phyloP scores from a whole-genome alignment of 2,329 filamentous ascomycete genomes.

The Claviceps arundinis region DNA sequence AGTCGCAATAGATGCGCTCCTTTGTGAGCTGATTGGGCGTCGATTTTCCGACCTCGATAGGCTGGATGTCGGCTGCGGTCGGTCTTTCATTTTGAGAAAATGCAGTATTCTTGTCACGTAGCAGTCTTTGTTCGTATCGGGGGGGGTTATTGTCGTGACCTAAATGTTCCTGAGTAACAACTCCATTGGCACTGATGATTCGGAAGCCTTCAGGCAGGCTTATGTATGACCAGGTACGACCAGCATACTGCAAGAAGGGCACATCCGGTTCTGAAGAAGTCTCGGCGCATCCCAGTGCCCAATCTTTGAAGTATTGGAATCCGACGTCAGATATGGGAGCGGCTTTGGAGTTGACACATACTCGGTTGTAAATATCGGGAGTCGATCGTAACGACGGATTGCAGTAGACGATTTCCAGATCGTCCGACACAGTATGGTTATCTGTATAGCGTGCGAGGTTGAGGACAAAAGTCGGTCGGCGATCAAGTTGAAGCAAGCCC shows the following conservation, averaged over 20 bases:
- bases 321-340: neutral
- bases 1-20: slow-evolving; percentile 3
- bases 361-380: slow-evolving; percentile 1
- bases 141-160: neutral
- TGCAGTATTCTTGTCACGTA: neutral
- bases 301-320: slow-evolving; percentile 3
- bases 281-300: neutral
- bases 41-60: slow-evolving; percentile 8
- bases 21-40: slow-evolving; percentile 15
- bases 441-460: slow-evolving; percentile 7
- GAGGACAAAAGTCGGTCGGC: slow-evolving; percentile 28
- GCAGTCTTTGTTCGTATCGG: neutral
- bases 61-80: slow-evolving; percentile 1
- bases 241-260: slow-evolving; percentile 5
- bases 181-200: slow-evolving; percentile 9
- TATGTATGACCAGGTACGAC: slow-evolving; percentile 4
- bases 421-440: slow-evolving; percentile 1
- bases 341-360: neutral
- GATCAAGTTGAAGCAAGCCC: slow-evolving; percentile 28
- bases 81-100: neutral
- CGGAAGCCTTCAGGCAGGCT: slow-evolving; percentile 1
- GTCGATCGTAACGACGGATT: slow-evolving; percentile 15
- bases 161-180: slow-evolving; percentile 9
- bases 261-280: neutral
- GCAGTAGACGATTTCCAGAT: slow-evolving; percentile 19